Conservation (phyloP, 805 yeast genomes). For the Candida germanica region DNA sequence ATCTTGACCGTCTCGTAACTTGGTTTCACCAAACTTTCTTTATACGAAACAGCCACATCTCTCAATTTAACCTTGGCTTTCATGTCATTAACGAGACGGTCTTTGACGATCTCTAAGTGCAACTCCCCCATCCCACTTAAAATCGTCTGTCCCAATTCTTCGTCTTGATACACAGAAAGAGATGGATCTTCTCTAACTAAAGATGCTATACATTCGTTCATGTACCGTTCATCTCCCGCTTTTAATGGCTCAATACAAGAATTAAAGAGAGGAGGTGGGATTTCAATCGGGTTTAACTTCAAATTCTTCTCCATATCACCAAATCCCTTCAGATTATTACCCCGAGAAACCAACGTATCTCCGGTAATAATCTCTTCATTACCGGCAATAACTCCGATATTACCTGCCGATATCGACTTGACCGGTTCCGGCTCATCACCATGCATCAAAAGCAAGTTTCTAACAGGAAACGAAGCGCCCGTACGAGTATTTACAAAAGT, state of each 20-base stretch:
- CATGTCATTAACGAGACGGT: constrained; percentile 74
- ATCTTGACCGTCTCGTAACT: constrained; percentile 17
- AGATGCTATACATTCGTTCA: constrained; percentile 66
- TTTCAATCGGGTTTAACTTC: constrained; percentile 67
- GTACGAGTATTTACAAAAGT: constrained; percentile 67
- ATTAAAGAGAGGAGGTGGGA: constrained; percentile 93
- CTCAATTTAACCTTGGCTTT: constrained; percentile 80
- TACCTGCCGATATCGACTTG: constrained; percentile 61
- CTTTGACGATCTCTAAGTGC: constrained; percentile 84
- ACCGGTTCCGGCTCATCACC: constrained; percentile 84
- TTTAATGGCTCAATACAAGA: constrained; percentile 80
- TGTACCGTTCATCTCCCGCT: constrained; percentile 70
- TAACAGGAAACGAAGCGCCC: constrained; percentile 61
- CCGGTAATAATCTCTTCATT: constrained; percentile 78
- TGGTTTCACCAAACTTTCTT: constrained; percentile 52
- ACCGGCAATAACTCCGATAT: constrained; percentile 87
- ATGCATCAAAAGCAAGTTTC: constrained; percentile 76
- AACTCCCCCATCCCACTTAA: constrained; percentile 97
- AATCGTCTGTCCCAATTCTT: constrained; percentile 85
- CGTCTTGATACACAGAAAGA: constrained; percentile 64
- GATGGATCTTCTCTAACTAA: constrained; percentile 91
- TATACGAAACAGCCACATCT: constrained; percentile 84
- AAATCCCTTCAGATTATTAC: constrained; percentile 42
- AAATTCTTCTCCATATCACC: constrained; percentile 42
- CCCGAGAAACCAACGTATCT: constrained; percentile 76